phyloP scores from a whole-genome alignment of 495 filamentous ascomycete species.

The Penicillium pulvis region DNA sequence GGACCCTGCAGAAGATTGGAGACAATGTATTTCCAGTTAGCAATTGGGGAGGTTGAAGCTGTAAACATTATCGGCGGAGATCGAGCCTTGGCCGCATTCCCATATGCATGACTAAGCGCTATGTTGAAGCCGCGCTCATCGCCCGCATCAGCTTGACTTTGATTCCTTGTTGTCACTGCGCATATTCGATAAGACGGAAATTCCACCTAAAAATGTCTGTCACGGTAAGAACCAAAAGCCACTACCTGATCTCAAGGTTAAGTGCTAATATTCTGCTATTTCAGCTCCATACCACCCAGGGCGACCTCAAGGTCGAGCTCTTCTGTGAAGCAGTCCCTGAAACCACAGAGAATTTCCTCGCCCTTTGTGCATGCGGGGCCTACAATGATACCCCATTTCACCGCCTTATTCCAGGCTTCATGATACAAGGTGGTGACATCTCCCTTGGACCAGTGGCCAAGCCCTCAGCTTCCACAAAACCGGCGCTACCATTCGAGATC shows the following conservation, averaged over 20 bases:
- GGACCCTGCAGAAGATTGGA: neutral
- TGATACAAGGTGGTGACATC: slow-evolving; percentile 87
- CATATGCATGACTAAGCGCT: slow-evolving; percentile 27
- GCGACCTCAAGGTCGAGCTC: slow-evolving; percentile 92
- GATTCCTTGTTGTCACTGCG: neutral
- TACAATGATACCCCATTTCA: slow-evolving; percentile 92
- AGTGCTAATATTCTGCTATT: slow-evolving; percentile 36
- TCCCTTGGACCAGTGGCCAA: slow-evolving; percentile 58
- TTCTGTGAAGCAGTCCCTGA: slow-evolving; percentile 95
- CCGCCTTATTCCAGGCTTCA: slow-evolving; percentile 86
- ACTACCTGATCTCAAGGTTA: neutral
- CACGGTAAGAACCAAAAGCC: slow-evolving; percentile 25
- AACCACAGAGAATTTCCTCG: slow-evolving; percentile 95
- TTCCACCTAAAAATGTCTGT: slow-evolving; percentile 32
- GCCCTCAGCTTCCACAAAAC: slow-evolving; percentile 35
- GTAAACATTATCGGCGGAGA: slow-evolving; percentile 14
- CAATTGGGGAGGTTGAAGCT: slow-evolving; percentile 1
- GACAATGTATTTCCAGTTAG: neutral
- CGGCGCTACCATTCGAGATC: slow-evolving; percentile 47
- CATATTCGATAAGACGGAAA: slow-evolving; percentile 1
- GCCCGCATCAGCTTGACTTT: slow-evolving; percentile 9
- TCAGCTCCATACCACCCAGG: slow-evolving; percentile 85
- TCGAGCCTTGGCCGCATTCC: slow-evolving; percentile 9
- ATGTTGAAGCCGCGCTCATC: slow-evolving; percentile 14
- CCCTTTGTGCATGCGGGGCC: slow-evolving; percentile 85